phyloP scores from a whole-genome alignment of 345 rosid genomes.

The Ceriops tagal region DNA sequence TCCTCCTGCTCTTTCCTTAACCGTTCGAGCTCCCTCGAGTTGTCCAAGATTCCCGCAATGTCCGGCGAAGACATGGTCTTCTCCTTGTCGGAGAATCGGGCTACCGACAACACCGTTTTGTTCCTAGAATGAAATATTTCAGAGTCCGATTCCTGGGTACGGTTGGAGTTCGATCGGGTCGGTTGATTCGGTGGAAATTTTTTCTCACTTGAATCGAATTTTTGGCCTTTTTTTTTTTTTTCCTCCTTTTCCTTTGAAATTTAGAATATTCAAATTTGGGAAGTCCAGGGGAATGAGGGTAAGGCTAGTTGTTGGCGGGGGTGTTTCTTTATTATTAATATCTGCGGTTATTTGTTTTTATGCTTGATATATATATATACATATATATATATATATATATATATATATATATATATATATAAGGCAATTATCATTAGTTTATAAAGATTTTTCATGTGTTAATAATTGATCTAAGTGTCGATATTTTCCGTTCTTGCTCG shows the following conservation, averaged over 20 bases:
- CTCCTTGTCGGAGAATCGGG: background rate
- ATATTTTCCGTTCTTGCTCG: too few relatives aligned
- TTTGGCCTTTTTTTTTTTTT: background rate
- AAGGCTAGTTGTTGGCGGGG: too few relatives aligned
- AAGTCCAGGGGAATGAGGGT: too few relatives aligned
- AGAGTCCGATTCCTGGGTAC: background rate
- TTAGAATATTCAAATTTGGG: background rate
- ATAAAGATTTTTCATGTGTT: too few relatives aligned
- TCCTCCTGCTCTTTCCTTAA: constrained; percentile 72
- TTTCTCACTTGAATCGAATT: background rate
- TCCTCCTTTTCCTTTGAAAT: background rate
- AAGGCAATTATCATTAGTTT: too few relatives aligned
- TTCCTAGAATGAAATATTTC: background rate
- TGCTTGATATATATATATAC: too few relatives aligned
- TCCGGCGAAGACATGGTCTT: constrained; percentile 57
- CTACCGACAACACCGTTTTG: background rate
- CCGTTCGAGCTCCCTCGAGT: constrained; percentile 83
- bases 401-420: too few relatives aligned
- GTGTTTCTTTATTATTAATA: too few relatives aligned
- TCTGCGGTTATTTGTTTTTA: too few relatives aligned
- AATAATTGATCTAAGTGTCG: too few relatives aligned
- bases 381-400: too few relatives aligned
- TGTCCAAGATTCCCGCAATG: constrained; percentile 59
- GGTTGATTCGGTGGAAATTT: background rate
- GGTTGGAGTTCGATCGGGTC: background rate